A percentile compares a stretch with the other conserved stretches of the same genome.
Conservation (phyloP, 257 asterid species). For the Primulina huaijiensis region DNA sequence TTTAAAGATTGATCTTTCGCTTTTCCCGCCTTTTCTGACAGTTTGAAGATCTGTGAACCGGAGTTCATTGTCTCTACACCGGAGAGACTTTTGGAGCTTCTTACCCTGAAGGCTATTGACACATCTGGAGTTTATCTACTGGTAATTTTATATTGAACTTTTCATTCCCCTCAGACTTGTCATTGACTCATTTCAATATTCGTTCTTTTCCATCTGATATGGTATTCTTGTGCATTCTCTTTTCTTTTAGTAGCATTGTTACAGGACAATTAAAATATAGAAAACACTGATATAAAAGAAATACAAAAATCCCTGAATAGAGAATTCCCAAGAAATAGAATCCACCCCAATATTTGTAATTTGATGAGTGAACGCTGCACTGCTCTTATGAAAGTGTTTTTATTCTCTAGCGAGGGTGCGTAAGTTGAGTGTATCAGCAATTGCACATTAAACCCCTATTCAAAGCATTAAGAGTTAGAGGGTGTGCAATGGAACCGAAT, state of each 20-base stretch:
- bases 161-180: background rate
- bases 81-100: conserved; percentile 65
- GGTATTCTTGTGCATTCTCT: background rate
- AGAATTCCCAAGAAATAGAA: background rate
- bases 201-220: background rate
- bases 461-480: background rate
- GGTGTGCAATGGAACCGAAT: background rate
- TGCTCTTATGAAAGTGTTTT: background rate
- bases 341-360: background rate
- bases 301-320: background rate
- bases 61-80: conserved; percentile 83
- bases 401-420: no score
- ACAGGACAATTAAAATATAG: background rate
- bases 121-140: conserved; percentile 59
- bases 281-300: background rate
- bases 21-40: conserved; percentile 23
- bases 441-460: background rate
- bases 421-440: background rate
- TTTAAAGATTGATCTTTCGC: background rate
- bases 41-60: conserved; percentile 69
- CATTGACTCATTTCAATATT: background rate
- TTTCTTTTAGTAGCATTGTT: background rate
- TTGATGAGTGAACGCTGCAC: background rate
- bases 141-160: conserved; percentile 41
- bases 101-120: conserved; percentile 53